These are phyloP conservation scores for Lolium rigidum DNA, from an alignment of 176 grass and related monocot species.

Conservation along the genomic window DNA sequence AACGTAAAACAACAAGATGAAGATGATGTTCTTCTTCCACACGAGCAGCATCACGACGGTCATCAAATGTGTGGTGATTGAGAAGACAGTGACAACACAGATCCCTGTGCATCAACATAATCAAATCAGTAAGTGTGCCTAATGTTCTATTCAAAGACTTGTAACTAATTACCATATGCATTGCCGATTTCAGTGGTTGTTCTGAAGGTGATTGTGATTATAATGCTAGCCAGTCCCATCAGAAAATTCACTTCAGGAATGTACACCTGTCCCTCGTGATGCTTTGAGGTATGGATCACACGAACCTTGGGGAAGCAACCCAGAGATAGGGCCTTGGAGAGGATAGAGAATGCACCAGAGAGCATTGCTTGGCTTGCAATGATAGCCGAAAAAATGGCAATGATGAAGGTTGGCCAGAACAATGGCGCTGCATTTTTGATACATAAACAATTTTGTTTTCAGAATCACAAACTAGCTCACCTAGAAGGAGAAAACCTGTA, in stretches of 20 bases:
- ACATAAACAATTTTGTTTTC: background rate
- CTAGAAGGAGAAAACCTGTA: background rate
- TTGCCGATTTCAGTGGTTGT: constrained; percentile 69
- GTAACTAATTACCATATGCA: constrained; percentile 60
- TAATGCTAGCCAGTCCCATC: constrained; percentile 65
- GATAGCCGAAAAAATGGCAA: constrained; percentile 69
- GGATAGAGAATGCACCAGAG: constrained; percentile 68
- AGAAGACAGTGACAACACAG: constrained; percentile 70
- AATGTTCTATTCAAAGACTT: background rate
- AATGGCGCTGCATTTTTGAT: constrained; percentile 40
- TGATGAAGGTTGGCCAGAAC: constrained; percentile 80
- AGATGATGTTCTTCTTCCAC: constrained; percentile 61
- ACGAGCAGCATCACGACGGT: constrained; percentile 78
- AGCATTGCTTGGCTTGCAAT: constrained; percentile 95
- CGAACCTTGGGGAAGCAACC: constrained; percentile 78
- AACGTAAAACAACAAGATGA: constrained; percentile 55
- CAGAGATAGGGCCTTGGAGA: constrained; percentile 77
- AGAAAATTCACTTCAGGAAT: constrained; percentile 90
- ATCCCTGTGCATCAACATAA: constrained; percentile 46
- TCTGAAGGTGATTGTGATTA: constrained; percentile 68
- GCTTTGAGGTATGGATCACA: constrained; percentile 76
- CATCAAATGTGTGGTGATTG: constrained; percentile 72
- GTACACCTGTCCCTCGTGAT: constrained; percentile 82
- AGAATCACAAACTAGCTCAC: constrained; percentile 1
- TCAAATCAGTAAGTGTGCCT: constrained; percentile 12